Evolutionary conservation across 2,329 filamentous ascomycete genomes (phyloP), one percentile per base, ranked within the genome.

Genomic region (Dothistroma pini): DNA sequence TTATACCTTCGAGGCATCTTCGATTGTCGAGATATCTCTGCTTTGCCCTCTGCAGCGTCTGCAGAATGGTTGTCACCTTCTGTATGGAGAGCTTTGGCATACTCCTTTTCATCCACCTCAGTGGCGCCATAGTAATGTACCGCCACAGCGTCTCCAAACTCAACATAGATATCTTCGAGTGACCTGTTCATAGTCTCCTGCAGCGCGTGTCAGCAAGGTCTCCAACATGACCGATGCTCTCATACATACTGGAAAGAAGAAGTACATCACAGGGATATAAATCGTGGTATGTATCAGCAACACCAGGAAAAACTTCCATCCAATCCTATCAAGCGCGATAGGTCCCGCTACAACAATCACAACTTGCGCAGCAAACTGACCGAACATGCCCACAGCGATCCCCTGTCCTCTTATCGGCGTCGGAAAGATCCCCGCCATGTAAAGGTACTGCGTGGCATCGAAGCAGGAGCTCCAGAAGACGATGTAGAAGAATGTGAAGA

Each of bases 371-470:
- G 72, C 70, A 5, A 74, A 66, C 57, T 76, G 77, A 41, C 75
- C 70, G 29, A 71, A 70, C 34, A 78, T 67, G 0, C 76, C 74
- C 35, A 78, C 61, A 0, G 75, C 75, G 19, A 75, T 74, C 0
- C 76, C 76, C 48, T 76, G 71, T 12, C 71, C 70, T 2, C 76
- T 72, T 14, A 78, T 64, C 60, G 76, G 72, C 19, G 72, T 79
- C 3, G 77, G 79, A 68, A 78, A 80, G 19, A 80, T 80, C 68
- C 80, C 78, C 2, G 74, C 73, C 32, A 78, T 73, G 25, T 64
- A 66, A 5, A 66, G 71, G 60, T 80, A 81, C 69, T 80, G 78
- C 16, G 75, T 79, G 1, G 79, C 79, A 60, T 81, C 79, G 47
- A 79, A 74, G 65, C 74, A 79, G 35, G 75, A 79, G 52, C 72